These are phyloP conservation scores for Apostasia shenzhenica DNA, from an alignment of 106 monocot species.

Conservation along the genomic window DNA sequence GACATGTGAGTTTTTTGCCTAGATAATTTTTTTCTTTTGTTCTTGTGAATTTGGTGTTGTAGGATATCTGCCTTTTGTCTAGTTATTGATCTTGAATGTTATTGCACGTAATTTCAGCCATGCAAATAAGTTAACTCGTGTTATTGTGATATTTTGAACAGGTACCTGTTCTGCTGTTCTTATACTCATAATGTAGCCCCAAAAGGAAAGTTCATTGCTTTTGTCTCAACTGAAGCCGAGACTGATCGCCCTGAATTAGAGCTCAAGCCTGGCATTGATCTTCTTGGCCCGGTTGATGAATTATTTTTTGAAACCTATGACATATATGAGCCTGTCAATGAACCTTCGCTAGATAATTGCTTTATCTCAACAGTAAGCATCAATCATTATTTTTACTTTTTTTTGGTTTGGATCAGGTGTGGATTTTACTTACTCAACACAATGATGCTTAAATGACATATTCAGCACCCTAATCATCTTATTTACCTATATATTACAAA, in stretches of 20 bases:
- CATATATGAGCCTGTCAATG: slow-evolving; percentile 78
- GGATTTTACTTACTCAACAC: too few relatives aligned
- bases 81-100: too few relatives aligned
- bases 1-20: slow-evolving; percentile 58
- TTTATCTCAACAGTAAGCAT: slow-evolving; percentile 90
- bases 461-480: too few relatives aligned
- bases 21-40: background rate
- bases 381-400: background rate
- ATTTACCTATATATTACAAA: too few relatives aligned
- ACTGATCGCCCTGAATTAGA: slow-evolving; percentile 68
- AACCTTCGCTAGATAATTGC: slow-evolving; percentile 79
- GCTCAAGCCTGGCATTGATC: slow-evolving; percentile 78
- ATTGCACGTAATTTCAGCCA: too few relatives aligned
- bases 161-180: slow-evolving; percentile 97
- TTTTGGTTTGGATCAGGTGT: too few relatives aligned
- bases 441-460: too few relatives aligned
- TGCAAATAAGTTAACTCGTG: too few relatives aligned
- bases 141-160: slow-evolving; percentile 15
- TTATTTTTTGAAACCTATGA: slow-evolving; percentile 89
- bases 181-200: slow-evolving; percentile 92
- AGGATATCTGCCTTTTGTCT: too few relatives aligned
- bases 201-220: slow-evolving; percentile 91
- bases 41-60: background rate
- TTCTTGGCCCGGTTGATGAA: slow-evolving; percentile 93
- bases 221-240: slow-evolving; percentile 93